Conservation (phyloP, 371 early-diverging fungal genomes). For the Circinella minor region DNA sequence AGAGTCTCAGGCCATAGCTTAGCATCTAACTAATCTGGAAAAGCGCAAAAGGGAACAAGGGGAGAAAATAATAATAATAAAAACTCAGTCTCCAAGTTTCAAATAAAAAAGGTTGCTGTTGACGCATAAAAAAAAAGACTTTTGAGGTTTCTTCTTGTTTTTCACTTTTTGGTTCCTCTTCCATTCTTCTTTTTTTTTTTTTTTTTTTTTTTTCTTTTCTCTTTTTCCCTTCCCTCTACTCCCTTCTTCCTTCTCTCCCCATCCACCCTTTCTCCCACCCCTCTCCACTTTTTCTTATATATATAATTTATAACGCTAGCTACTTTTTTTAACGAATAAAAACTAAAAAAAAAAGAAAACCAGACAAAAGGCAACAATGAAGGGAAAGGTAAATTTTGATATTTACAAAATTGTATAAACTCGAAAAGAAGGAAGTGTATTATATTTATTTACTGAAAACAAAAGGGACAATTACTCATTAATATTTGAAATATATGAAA, state of each 20-base stretch:
- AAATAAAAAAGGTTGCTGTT: too few species aligned
- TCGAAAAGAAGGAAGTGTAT: too few species aligned
- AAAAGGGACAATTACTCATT: too few species aligned
- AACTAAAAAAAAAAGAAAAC: not conserved
- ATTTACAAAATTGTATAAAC: not conserved
- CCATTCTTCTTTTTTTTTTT: not conserved
- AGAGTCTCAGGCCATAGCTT: too few species aligned
- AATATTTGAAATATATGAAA: too few species aligned
- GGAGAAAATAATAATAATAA: too few species aligned
- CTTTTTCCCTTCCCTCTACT: not conserved
- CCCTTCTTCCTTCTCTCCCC: not conserved
- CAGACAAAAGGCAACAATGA: not conserved
- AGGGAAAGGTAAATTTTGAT: not conserved
- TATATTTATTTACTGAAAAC: too few species aligned
- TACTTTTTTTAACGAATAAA: too few species aligned
- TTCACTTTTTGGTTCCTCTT: not conserved
- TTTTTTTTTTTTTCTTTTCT: not conserved
- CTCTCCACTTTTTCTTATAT: too few species aligned
- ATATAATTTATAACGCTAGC: not conserved
- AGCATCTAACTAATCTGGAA: too few species aligned
- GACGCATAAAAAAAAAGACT: too few species aligned
- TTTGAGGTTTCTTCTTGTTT: not conserved
- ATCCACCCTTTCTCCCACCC: not conserved
- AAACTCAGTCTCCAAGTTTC: not conserved
- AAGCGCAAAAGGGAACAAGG: too few species aligned